phyloP scores from a whole-genome alignment of 1,284 basidiomycete genomes.

The Rhizoctonia solani region DNA sequence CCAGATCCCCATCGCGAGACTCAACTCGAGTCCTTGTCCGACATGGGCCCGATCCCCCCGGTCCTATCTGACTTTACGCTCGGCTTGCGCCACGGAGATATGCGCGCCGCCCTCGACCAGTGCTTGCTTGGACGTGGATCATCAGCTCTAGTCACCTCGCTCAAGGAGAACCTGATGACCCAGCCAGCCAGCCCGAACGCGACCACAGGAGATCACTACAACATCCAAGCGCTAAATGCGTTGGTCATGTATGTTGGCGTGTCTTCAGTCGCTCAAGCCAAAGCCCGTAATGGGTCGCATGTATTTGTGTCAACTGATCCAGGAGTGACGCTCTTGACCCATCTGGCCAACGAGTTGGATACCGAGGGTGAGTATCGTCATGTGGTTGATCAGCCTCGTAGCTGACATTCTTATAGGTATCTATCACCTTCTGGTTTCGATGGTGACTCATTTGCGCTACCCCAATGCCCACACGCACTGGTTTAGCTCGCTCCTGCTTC shows the following conservation, averaged over 20 bases:
- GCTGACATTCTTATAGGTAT: conserved; percentile 60
- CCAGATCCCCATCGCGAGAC: conserved; percentile 85
- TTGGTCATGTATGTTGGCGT: conserved; percentile 95
- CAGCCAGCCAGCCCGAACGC: conserved; percentile 54
- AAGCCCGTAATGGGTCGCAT: conserved; percentile 75
- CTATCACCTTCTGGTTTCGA: conserved; percentile 88
- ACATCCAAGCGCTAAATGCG: conserved; percentile 86
- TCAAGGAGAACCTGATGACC: conserved; percentile 77
- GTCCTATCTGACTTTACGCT: conserved; percentile 90
- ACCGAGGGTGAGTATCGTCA: conserved; percentile 71
- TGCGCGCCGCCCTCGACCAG: conserved; percentile 79
- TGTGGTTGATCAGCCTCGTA: neutral
- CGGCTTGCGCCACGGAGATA: conserved; percentile 76
- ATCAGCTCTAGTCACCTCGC: conserved; percentile 71
- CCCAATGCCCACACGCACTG: conserved; percentile 97
- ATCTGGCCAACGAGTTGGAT: conserved; percentile 82
- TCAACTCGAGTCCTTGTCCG: conserved; percentile 73
- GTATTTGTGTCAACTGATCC: conserved; percentile 80
- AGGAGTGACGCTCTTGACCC: conserved; percentile 79
- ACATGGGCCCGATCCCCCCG: conserved; percentile 88
- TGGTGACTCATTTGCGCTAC: conserved; percentile 92
- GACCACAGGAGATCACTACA: conserved; percentile 68
- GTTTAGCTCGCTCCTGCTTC: conserved; percentile 87
- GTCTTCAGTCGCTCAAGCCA: conserved; percentile 82
- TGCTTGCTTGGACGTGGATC: conserved; percentile 74